Percentiles rank a stretch among this genome's conserved stretches.
phyloP scores from a whole-genome alignment of 2,329 filamentous ascomycete species.

The Monosporascus sp. region DNA sequence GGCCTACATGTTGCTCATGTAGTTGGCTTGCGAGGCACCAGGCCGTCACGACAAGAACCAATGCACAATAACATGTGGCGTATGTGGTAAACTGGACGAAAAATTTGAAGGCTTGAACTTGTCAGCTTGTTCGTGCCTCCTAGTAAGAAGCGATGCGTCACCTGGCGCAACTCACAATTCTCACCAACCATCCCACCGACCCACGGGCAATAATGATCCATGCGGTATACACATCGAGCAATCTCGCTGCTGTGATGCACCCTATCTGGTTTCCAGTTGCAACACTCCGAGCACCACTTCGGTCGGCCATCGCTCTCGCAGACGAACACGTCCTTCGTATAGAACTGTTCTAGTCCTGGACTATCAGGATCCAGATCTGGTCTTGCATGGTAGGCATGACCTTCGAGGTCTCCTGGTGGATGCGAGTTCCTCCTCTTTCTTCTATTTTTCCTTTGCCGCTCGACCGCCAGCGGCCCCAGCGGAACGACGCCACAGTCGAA shows the following conservation, averaged over 20 bases:
- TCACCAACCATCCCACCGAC: conserved; percentile 91
- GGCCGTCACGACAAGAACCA: conserved; percentile 58
- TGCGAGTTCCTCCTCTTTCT: conserved; percentile 15
- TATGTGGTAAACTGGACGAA: conserved; percentile 86
- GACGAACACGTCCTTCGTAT: conserved; percentile 75
- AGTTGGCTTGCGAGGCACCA: conserved; percentile 56
- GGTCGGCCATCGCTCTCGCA: conserved; percentile 82
- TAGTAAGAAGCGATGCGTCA: no score
- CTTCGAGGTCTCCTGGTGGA: conserved; percentile 26
- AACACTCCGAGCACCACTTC: conserved; percentile 78
- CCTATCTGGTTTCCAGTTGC: conserved; percentile 82
- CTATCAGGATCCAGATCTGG: conserved; percentile 52
- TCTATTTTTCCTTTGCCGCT: conserved; percentile 21
- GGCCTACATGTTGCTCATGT: conserved; percentile 38
- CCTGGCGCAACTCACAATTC: conserved; percentile 46
- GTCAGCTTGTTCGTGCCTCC: conserved; percentile 5
- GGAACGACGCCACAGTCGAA: conserved; percentile 70
- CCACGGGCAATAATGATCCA: conserved; percentile 97
- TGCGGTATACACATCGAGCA: conserved; percentile 75
- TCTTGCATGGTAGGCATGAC: conserved; percentile 26
- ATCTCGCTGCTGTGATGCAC: conserved; percentile 83
- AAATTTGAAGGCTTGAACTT: conserved; percentile 70
- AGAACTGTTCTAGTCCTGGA: conserved; percentile 69
- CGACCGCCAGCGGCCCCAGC: conserved; percentile 42
- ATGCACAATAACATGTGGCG: conserved; percentile 59